Conservation (phyloP, 2,329 filamentous ascomycete species). For the Talaromyces sp. region DNA sequence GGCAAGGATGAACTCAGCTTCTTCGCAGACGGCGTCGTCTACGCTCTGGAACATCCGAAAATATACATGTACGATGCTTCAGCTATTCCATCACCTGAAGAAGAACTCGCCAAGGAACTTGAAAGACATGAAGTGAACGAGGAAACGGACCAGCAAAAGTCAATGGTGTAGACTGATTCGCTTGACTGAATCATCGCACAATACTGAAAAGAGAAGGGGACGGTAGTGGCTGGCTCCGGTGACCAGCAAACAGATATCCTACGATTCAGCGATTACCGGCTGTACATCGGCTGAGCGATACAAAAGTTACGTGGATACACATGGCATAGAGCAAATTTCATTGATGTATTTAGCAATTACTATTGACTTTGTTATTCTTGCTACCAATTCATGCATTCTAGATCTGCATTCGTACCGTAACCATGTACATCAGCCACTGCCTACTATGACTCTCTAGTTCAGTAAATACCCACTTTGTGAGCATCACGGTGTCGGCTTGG, state of each 20-base stretch:
- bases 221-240: constrained; percentile 17
- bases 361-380: background rate
- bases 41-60: constrained; percentile 28
- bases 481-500: too few species aligned
- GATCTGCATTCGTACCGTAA: background rate
- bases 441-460: too few species aligned
- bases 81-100: background rate
- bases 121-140: background rate
- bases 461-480: too few species aligned
- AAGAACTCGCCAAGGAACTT: background rate
- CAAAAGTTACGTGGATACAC: background rate
- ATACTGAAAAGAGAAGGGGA: background rate
- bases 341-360: constrained; percentile 7
- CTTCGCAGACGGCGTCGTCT: constrained; percentile 37
- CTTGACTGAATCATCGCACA: background rate
- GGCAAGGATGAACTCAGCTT: constrained; percentile 39
- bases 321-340: background rate
- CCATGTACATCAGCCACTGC: too few species aligned
- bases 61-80: constrained; percentile 18
- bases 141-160: background rate
- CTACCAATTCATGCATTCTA: background rate
- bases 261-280: background rate
- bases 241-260: constrained; percentile 14
- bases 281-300: background rate
- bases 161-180: background rate